Percentiles rank a stretch among this genome's conserved stretches.
Conservation (phyloP, 192 early-diverging fungal species). For the Dissophora ornata region DNA sequence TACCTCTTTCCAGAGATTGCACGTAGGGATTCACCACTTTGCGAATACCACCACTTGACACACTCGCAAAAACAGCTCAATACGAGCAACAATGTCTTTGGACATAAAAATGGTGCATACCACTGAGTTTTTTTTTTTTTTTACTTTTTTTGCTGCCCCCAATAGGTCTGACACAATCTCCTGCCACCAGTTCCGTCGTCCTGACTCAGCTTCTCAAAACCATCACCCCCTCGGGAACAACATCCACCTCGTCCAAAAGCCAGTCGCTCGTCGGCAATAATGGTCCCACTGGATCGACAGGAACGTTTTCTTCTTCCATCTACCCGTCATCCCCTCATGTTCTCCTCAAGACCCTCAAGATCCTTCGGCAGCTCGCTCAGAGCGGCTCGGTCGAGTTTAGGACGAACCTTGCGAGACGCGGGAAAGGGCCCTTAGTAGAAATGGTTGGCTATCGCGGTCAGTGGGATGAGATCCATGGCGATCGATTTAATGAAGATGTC, state of each 20-base stretch:
- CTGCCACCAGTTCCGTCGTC: conserved; percentile 19
- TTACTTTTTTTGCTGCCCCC: not conserved
- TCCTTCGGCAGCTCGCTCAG: conserved; percentile 44
- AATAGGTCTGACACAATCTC: conserved; percentile 36
- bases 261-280: not conserved
- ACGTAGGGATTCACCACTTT: conserved; percentile 7
- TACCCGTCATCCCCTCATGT: conserved; percentile 39
- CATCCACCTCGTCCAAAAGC: not conserved
- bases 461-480: conserved; percentile 52
- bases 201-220: conserved; percentile 38
- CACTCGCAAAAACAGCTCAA: too few species aligned
- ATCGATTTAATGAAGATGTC: conserved; percentile 36
- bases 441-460: conserved; percentile 32
- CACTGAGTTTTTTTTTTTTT: not conserved
- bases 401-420: conserved; percentile 17
- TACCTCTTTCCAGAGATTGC: conserved; percentile 50
- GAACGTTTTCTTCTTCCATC: conserved; percentile 8
- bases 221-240: conserved; percentile 18
- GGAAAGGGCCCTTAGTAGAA: conserved; percentile 19
- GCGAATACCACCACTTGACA: too few species aligned
- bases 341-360: conserved; percentile 45
- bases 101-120: too few species aligned
- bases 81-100: too few species aligned
- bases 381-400: conserved; percentile 41
- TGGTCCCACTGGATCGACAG: not conserved